phyloP scores from a whole-genome alignment of 352 stramenopile genomes.

The Globisporangium emineosum region DNA sequence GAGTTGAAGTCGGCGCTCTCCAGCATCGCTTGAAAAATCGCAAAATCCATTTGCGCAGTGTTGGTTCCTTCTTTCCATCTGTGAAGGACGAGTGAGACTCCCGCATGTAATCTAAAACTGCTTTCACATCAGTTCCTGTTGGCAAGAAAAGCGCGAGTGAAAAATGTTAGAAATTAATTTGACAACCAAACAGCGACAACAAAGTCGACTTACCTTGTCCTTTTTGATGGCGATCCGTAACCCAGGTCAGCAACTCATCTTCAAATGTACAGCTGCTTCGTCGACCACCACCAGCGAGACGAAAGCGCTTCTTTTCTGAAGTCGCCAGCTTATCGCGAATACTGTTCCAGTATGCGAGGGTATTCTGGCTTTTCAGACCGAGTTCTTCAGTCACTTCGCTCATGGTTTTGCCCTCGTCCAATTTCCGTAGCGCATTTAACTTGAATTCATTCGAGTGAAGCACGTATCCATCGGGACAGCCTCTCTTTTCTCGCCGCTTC shows the following conservation, averaged over 20 bases:
- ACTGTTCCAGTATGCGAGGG: conserved; percentile 71
- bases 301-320: conserved; percentile 73
- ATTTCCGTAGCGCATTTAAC: conserved; percentile 57
- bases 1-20: conserved; percentile 25
- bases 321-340: conserved; percentile 73
- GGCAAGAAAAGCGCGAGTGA: neutral
- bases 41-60: conserved; percentile 76
- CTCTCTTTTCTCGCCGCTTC: conserved; percentile 42
- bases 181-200: neutral
- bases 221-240: conserved; percentile 62
- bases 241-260: conserved; percentile 70
- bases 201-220: conserved; percentile 32
- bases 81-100: conserved; percentile 65
- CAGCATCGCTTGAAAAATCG: conserved; percentile 82
- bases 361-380: conserved; percentile 66
- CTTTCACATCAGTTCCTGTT: conserved; percentile 60
- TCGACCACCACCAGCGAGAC: conserved; percentile 57
- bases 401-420: conserved; percentile 68
- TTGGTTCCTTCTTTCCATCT: conserved; percentile 78
- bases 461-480: conserved; percentile 54
- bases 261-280: conserved; percentile 73
- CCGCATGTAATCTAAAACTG: conserved; percentile 66
- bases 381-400: conserved; percentile 60
- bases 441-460: conserved; percentile 83
- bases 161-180: conserved; percentile 2